These are phyloP conservation scores for Coprinellus micaceus DNA, from an alignment of 768 basidiomycete species.

Conservation along the genomic window DNA sequence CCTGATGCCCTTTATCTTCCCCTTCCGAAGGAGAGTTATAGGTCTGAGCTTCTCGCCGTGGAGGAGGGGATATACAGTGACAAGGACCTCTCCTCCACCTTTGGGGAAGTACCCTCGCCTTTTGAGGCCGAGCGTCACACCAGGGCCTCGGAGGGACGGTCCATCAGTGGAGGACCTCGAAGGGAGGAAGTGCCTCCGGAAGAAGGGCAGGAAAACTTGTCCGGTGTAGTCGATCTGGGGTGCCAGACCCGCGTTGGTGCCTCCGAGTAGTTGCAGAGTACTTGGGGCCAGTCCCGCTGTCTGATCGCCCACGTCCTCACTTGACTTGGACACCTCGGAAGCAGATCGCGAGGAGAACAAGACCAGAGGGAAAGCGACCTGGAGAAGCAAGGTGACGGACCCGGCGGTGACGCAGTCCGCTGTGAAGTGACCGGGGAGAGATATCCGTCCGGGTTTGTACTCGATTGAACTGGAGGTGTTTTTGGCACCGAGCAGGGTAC, in stretches of 20 bases:
- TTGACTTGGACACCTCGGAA: neutral
- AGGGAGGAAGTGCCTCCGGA: constrained; percentile 47
- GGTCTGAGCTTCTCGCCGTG: constrained; percentile 33
- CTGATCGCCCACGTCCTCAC: too few species aligned
- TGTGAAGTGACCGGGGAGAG: constrained; percentile 36
- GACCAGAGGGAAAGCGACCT: constrained; percentile 67
- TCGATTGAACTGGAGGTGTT: constrained; percentile 51
- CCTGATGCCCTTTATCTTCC: constrained; percentile 43
- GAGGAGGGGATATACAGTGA: constrained; percentile 41
- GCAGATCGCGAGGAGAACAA: constrained; percentile 43
- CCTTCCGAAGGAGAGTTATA: constrained; percentile 54
- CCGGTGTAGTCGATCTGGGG: constrained; percentile 76
- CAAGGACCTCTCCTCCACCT: constrained; percentile 62
- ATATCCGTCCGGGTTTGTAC: constrained; percentile 50
- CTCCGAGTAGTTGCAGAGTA: constrained; percentile 59
- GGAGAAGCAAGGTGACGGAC: constrained; percentile 66
- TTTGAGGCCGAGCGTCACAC: constrained; percentile 43
- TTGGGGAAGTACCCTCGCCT: constrained; percentile 70
- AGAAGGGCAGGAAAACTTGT: constrained; percentile 65
- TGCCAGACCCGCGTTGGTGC: constrained; percentile 67
- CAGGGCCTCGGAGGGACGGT: neutral
- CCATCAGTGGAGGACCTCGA: too few species aligned
- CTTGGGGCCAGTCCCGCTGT: constrained; percentile 6
- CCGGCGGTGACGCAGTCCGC: constrained; percentile 61
- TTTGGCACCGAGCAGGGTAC: constrained; percentile 49